Base-by-base conservation (phyloP, 176 grass and related monocot genomes). In the Aegilops speltoides region DNA sequence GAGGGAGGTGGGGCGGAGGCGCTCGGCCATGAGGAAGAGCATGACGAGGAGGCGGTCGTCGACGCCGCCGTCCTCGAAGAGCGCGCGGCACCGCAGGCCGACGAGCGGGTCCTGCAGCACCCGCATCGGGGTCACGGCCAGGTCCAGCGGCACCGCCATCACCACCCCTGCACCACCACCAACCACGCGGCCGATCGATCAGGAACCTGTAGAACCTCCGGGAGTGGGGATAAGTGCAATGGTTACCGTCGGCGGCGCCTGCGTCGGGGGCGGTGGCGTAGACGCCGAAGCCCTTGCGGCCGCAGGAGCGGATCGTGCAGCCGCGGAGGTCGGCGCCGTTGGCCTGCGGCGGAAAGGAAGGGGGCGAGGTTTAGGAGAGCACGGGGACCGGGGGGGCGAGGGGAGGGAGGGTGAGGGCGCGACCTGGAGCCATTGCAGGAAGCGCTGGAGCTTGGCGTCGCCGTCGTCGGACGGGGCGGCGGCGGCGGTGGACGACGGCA, bases 391-490 rank as follows among this genome's bases (percentile, higher is more conserved):
- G 50, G 9, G 34, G 36, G 6, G 70, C 7, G 22, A 24, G 19
- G 43, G 14, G 26, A 24, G 8, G 79, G 12, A 29, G 52, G 31
- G 63, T n/a, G 54, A 86, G 45, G 45, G 63, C 26, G 22, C 22
- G 12, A 98, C 96, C 86, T 96, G 92, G 24, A 98, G 85, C 96
- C 93, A 98, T 88, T 94, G 91, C 76, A 94, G 90, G 86, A 98
- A 98, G 86, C 72, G 80, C 23, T 87, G 60, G 23, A 96, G 93
- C 84, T 96, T 98, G n/a, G 50, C 81, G 45, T 59, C 81, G 33
- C 33, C 33, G 56, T 79, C 87, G 28, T 81, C 71, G 17, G 60
- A 15, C 32, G 88, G 65, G 64, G 23, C 80, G 28, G 64, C 87
- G 59, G 86, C 87, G 54, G 48, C 1, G 48, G 3, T 4, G 14